Evolutionary conservation across 768 basidiomycete genomes (phyloP), one percentile per base, ranked within the genome.

Genomic region (Agaricus sinodeliciosus): DNA sequence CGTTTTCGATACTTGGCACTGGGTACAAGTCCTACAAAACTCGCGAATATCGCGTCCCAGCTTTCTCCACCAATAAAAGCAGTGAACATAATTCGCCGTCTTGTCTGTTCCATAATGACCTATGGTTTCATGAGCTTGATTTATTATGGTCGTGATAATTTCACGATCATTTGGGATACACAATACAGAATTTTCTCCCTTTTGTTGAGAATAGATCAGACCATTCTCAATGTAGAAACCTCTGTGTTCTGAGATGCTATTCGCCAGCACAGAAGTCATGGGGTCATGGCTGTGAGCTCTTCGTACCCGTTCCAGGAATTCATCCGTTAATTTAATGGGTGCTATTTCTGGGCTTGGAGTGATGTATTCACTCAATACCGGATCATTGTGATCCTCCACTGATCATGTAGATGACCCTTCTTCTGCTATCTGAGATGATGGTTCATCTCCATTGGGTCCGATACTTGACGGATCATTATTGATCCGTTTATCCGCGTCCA

Each of bases 41-140:
- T 22, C 45, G 1, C 43, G 25, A 1, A 60, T 57, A 19, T 66
- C 66, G 5, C 55, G 60, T 0, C 18, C 50, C 19, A 67, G 56
- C 2, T 39, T 27, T 4, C 60, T 62, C 63, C 63, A 74, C 73
- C 71, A 74, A 40, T 61, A 70, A 62, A 62, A 69, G 4, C 60
- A 48, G 0, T 66, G 52, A 0, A 73, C 36, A 40, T 72, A 72
- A 0, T 63, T 60, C 0, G 52, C 6, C 0, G 66, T 74, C 26
- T 59, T 48, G 5, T 63, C 58, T 1, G 43, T 13, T 0, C 69
- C 63, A 19, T 69, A 64, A 42, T 73, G 71, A 0, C 71, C 72
- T 0, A 75, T 52, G 0, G 60, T 53, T 0, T 9, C 8, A 46
- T 74, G 71, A 0, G 63, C 66, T n/a, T 66, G 54, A 3, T 54